These are phyloP conservation scores for Penicillium vulpinum DNA, from an alignment of 2,329 filamentous ascomycete genomes.

Conservation along the genomic window DNA sequence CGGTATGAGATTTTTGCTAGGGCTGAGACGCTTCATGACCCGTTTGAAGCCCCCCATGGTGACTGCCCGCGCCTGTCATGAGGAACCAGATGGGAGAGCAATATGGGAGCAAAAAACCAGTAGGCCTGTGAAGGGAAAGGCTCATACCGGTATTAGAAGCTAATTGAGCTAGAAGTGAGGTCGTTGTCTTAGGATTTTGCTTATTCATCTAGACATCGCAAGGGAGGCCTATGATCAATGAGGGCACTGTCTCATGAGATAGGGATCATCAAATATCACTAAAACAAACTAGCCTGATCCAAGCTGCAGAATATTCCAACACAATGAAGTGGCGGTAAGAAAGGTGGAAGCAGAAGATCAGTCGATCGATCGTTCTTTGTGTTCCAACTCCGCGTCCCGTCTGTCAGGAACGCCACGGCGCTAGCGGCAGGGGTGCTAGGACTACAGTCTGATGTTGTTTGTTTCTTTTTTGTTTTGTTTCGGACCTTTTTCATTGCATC, in stretches of 20 bases:
- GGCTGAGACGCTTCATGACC: conserved; percentile 23
- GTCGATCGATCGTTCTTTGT: conserved; percentile 4
- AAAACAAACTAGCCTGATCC: background rate
- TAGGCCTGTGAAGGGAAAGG: conserved; percentile 1
- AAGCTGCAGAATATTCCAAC: background rate
- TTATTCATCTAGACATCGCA: conserved; percentile 14
- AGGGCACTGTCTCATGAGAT: conserved; percentile 3
- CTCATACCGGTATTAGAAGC: conserved; percentile 7
- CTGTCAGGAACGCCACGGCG: conserved; percentile 8
- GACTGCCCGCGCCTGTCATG: conserved; percentile 16
- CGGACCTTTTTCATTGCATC: background rate
- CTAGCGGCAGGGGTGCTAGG: background rate
- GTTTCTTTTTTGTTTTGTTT: background rate
- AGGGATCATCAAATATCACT: background rate
- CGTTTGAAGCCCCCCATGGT: conserved; percentile 34
- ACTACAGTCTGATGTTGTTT: background rate
- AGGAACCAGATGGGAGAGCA: background rate
- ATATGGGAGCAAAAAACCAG: conserved; percentile 6
- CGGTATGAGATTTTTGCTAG: conserved; percentile 7
- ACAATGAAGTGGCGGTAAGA: background rate
- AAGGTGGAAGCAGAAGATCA: background rate
- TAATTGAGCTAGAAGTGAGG: background rate
- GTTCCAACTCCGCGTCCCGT: conserved; percentile 13
- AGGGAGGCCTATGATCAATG: conserved; percentile 6
- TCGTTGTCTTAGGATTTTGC: conserved; percentile 2